These are phyloP conservation scores for Fusarium equiseti DNA, from an alignment of 2,329 filamentous ascomycete species.

Conservation along the genomic window DNA sequence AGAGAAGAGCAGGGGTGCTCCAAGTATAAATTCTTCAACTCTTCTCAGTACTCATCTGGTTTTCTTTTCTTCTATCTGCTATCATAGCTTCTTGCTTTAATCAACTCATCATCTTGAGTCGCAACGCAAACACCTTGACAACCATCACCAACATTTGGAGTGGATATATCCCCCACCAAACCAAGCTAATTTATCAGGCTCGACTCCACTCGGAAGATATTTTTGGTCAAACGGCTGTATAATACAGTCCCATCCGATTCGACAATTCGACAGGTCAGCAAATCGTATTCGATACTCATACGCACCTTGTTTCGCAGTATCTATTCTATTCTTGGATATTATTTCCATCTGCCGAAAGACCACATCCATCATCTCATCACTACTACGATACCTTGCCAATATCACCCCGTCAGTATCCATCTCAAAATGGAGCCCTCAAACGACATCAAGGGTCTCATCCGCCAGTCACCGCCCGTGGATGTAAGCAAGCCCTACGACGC, in stretches of 20 bases:
- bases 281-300: slow-evolving; percentile 2
- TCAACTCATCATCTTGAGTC: background rate
- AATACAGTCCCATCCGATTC: slow-evolving; percentile 13
- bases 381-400: background rate
- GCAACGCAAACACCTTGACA: background rate
- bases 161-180: slow-evolving; percentile 29
- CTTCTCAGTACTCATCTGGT: background rate
- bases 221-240: slow-evolving; percentile 15
- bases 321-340: background rate
- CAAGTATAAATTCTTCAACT: background rate
- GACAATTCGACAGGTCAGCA: slow-evolving; percentile 23
- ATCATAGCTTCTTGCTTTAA: background rate
- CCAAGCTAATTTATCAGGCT: slow-evolving; percentile 32
- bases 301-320: background rate
- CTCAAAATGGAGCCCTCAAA: slow-evolving; percentile 20
- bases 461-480: slow-evolving; percentile 61
- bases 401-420: background rate
- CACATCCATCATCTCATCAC: background rate
- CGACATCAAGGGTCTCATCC: slow-evolving; percentile 44
- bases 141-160: slow-evolving; percentile 8
- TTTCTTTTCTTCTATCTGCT: background rate
- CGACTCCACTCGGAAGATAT: slow-evolving; percentile 31
- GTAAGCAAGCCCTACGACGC: slow-evolving; percentile 58
- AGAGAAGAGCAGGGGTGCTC: slow-evolving; percentile 8
- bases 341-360: slow-evolving; percentile 7